Conservation (phyloP, 179 eudicot species). For the Drosera spatulata region DNA sequence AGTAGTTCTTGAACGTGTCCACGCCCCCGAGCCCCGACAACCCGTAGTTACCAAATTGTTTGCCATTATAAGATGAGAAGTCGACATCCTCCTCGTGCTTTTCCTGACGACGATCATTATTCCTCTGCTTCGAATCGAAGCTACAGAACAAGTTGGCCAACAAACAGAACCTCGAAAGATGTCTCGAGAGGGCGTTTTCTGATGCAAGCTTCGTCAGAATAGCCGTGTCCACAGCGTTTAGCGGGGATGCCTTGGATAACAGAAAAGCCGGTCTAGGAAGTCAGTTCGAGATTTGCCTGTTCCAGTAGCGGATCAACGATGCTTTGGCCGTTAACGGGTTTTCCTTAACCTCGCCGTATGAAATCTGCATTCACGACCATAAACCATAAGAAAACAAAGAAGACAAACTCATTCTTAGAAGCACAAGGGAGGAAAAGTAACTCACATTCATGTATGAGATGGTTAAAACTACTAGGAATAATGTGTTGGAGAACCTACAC, state of each 20-base stretch:
- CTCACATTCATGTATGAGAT: no score
- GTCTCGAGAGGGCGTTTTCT: constrained; percentile 12
- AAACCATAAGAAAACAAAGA: no score
- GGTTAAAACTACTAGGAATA: no score
- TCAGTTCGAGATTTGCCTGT: constrained; percentile 27
- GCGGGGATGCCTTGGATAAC: constrained; percentile 37
- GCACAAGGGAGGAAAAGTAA: no score
- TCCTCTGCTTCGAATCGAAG: constrained; percentile 10
- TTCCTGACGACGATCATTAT: neutral
- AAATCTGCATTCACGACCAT: constrained; percentile 11
- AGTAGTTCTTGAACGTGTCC: constrained; percentile 39
- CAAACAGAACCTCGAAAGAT: constrained; percentile 19
- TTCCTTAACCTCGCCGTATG: constrained; percentile 9
- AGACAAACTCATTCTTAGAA: no score
- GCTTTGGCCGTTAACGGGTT: constrained; percentile 36
- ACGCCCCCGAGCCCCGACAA: constrained; percentile 12
- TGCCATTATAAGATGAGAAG: constrained; percentile 25
- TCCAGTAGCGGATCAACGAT: constrained; percentile 33
- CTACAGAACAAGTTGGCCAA: constrained; percentile 28
- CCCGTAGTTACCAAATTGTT: constrained; percentile 21
- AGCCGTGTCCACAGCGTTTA: constrained; percentile 18
- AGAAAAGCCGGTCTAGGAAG: constrained; percentile 26
- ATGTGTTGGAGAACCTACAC: no score
- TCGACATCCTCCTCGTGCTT: constrained; percentile 10
- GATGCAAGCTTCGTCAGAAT: constrained; percentile 16